A percentile compares a stretch with the other conserved stretches of the same genome.
phyloP scores from a whole-genome alignment of 2,329 filamentous ascomycete species.

The Stachybotrys elegans region DNA sequence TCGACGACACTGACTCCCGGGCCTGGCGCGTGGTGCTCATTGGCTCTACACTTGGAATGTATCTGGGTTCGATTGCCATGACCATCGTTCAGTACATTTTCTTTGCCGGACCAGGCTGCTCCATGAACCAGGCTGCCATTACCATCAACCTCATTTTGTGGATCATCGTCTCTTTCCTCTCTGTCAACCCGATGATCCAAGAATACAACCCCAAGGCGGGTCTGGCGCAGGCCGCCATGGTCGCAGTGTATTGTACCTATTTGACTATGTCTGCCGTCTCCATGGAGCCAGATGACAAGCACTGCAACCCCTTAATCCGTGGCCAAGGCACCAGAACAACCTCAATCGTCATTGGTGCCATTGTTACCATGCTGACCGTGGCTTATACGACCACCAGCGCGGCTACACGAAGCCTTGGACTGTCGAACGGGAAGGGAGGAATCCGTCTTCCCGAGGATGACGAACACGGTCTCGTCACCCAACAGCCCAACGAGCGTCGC shows the following conservation, averaged over 20 bases:
- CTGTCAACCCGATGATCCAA: conserved; percentile 85
- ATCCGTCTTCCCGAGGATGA: conserved; percentile 65
- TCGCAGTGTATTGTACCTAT: conserved; percentile 97
- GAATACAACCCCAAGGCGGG: conserved; percentile 90
- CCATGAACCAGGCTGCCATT: conserved; percentile 96
- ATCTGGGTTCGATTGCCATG: conserved; percentile 84
- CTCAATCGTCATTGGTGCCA: conserved; percentile 84
- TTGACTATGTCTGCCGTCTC: conserved; percentile 96
- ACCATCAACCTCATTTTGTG: conserved; percentile 88
- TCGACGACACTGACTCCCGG: conserved; percentile 80
- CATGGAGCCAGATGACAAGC: conserved; percentile 92
- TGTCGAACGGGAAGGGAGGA: conserved; percentile 48
- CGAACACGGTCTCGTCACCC: conserved; percentile 83
- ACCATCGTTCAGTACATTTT: conserved; percentile 96
- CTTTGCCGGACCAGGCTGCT: conserved; percentile 76
- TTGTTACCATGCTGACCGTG: conserved; percentile 94
- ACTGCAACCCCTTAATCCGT: conserved; percentile 87
- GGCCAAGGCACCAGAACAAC: conserved; percentile 85
- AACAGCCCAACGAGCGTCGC: conserved; percentile 72
- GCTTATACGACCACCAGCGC: conserved; percentile 97
- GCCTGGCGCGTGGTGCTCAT: conserved; percentile 84
- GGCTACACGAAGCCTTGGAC: conserved; percentile 80
- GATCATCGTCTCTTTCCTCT: conserved; percentile 74
- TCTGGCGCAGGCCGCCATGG: conserved; percentile 95
- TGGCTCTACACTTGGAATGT: conserved; percentile 91